phyloP scores from a whole-genome alignment of 768 basidiomycete species.

The Cystofilobasidium macerans region DNA sequence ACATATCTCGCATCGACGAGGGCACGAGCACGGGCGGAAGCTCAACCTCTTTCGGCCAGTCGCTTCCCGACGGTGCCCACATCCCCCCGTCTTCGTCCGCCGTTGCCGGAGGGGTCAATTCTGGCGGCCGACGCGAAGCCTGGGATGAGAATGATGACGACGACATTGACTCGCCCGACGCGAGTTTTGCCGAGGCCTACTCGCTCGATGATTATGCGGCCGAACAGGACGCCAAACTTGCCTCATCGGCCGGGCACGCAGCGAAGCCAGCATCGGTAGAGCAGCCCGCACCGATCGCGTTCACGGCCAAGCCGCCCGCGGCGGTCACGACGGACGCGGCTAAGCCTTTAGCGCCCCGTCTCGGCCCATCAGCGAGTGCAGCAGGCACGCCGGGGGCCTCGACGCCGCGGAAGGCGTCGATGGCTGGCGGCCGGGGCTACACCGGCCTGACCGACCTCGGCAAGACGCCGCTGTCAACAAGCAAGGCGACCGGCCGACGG shows the following conservation, averaged over 20 bases:
- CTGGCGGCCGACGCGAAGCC: not conserved
- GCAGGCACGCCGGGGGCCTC: too few species aligned
- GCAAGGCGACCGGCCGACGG: not conserved
- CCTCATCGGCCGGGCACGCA: too few species aligned
- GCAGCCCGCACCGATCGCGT: not conserved
- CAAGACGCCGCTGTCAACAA: constrained; percentile 1
- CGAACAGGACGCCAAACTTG: not conserved
- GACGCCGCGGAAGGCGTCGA: constrained; percentile 33
- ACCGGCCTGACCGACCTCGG: constrained; percentile 44
- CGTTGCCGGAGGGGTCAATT: not conserved
- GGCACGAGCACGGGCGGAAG: not conserved
- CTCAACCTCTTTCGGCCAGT: not conserved
- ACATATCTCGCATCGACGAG: too few species aligned
- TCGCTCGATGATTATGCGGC: constrained; percentile 7
- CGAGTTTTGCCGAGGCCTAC: constrained; percentile 20
- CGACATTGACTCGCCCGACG: constrained; percentile 24
- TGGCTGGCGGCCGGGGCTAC: constrained; percentile 46
- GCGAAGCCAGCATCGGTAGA: not conserved
- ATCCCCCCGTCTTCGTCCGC: not conserved
- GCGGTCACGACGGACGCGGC: too few species aligned
- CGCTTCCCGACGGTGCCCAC: not conserved
- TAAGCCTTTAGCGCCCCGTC: too few species aligned
- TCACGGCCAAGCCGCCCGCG: not conserved
- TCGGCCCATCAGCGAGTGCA: too few species aligned
- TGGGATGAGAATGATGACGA: constrained; percentile 10